Percentiles rank a stretch among this genome's conserved stretches.
Evolutionary conservation across 164 flowering plant genomes (phyloP).

Genomic region (Vitis rupestris): DNA sequence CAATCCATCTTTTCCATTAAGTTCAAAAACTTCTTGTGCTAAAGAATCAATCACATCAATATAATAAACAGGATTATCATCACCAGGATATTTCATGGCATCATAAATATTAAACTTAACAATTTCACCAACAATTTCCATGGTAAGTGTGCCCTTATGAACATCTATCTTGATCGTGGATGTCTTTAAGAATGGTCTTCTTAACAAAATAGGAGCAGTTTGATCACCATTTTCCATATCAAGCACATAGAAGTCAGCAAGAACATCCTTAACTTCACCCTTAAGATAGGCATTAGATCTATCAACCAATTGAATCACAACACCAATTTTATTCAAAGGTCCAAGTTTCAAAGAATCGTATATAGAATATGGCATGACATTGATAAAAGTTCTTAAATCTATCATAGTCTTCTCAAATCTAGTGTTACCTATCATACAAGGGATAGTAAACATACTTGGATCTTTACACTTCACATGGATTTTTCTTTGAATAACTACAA

Average conservation of each 20-base stretch:
- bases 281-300: background rate
- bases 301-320: slow-evolving; percentile 7
- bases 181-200: slow-evolving; percentile 17
- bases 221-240: background rate
- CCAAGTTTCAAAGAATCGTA: slow-evolving; percentile 1
- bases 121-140: slow-evolving; percentile 20
- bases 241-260: slow-evolving; percentile 9
- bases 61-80: background rate
- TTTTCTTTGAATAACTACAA: background rate
- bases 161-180: background rate
- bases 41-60: background rate
- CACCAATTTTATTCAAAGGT: background rate
- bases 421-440: background rate
- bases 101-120: slow-evolving; percentile 13
- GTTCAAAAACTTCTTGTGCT: background rate
- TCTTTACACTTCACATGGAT: slow-evolving; percentile 8
- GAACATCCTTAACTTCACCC: background rate
- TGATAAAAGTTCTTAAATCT: slow-evolving; percentile 14
- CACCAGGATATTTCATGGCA: slow-evolving; percentile 11
- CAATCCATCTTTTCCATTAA: too few species aligned
- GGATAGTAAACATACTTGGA: slow-evolving; percentile 9
- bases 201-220: background rate
- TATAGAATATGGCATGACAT: slow-evolving; percentile 13
- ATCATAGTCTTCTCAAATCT: background rate
- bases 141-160: slow-evolving; percentile 2